Evolutionary conservation across 2,329 filamentous ascomycete species (phyloP), one percentile per base, ranked within the genome.

Genomic region (Chaetomiaceae sp.): DNA sequence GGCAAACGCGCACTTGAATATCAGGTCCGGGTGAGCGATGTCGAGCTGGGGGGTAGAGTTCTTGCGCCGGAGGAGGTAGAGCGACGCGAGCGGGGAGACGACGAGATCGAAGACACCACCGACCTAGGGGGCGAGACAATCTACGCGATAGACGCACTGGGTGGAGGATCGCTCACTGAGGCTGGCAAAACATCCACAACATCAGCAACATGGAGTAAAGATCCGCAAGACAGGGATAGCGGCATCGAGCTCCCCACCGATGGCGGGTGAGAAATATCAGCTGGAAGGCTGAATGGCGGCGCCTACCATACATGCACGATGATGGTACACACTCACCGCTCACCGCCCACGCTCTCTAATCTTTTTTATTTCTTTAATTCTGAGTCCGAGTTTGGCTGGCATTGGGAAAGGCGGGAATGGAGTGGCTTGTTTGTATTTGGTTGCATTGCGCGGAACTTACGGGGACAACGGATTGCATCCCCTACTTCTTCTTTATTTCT

Each of bases 1-100:
- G 94, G 87, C 5, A 87, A 85, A 65, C 92, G 89, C 66, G 94
- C 94, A 0, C 78, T 99, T 2, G 86, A 87, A 43, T 96, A 96
- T 66, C 78, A 81, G 53, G 89, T 96, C 23, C 80, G 80, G 27
- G 81, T 87, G 8, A 88, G 84, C 59, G 92, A 97, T 64, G 78
- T 95, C 30, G 81, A 88, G 62, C 73, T 96, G 3, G 90, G 90
- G 11, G 90, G 90, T 0, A 81, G 90, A 20, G 87, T 96, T 1
- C 75, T 96, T 3, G 76, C 80, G 9, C 74, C 77, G 57, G 87
- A 91, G 43, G 71, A 83, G 5, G 73, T 78, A 10, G 66, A 63
- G 30, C 54, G 55, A 30, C 52, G 57, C 32, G 48, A 54, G 43
- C 41, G 43, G 14, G 51, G 27, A 18, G 68, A 67, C 18, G 67